Evolutionary conservation across 768 basidiomycete species (phyloP).

Genomic region (Agrocybe pediades): DNA sequence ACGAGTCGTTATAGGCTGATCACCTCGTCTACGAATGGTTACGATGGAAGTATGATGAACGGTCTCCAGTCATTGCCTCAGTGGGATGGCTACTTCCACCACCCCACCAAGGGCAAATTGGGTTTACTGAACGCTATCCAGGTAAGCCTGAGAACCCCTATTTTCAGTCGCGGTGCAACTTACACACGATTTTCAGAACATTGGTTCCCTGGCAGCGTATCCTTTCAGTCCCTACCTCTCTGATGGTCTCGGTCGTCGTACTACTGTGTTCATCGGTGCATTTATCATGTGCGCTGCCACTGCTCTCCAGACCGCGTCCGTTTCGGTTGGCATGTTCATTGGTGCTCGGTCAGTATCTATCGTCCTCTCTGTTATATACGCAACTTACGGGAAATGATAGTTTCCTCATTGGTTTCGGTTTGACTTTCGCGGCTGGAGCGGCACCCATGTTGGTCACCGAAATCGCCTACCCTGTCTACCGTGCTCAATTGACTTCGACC

Average conservation of each 20-base stretch:
- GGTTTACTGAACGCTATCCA: constrained; percentile 78
- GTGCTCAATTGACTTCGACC: constrained; percentile 73
- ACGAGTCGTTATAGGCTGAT: constrained; percentile 48
- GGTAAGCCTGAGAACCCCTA: constrained; percentile 34
- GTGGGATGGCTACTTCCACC: constrained; percentile 64
- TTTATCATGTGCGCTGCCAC: constrained; percentile 70
- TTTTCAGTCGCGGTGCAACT: neutral
- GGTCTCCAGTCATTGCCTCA: constrained; percentile 68
- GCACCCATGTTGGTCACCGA: constrained; percentile 87
- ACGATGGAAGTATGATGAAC: constrained; percentile 82
- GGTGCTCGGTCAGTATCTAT: constrained; percentile 60
- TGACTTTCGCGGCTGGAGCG: constrained; percentile 73
- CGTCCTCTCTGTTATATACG: neutral
- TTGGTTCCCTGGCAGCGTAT: constrained; percentile 67
- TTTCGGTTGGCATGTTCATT: constrained; percentile 77
- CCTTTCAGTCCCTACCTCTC: constrained; percentile 74
- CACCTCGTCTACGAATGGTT: constrained; percentile 76
- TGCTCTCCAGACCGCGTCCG: constrained; percentile 70
- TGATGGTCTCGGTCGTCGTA: constrained; percentile 70
- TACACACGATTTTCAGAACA: constrained; percentile 46
- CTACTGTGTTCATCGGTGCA: constrained; percentile 68
- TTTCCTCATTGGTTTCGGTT: constrained; percentile 76
- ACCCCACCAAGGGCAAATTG: constrained; percentile 57
- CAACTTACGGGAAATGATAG: constrained; percentile 23
- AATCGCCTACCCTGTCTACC: constrained; percentile 82